Evolutionary conservation across 2,329 filamentous ascomycete genomes (phyloP).

Genomic region (Bipolaris victoriae): DNA sequence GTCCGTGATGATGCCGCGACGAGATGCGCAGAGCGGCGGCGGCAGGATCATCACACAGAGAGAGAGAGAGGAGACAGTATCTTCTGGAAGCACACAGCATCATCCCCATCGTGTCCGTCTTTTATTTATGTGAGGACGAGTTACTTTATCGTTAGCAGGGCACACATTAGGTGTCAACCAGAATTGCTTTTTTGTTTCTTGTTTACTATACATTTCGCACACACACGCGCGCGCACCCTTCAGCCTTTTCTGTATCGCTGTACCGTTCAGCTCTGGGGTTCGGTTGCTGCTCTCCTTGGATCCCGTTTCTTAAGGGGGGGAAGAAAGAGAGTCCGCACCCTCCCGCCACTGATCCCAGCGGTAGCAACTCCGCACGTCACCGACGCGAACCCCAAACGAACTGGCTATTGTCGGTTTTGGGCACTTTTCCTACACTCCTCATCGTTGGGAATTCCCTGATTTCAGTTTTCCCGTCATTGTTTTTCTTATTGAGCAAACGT

Average conservation of each 20-base stretch:
- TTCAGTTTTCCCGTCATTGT: too few species aligned
- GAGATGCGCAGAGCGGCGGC: background rate
- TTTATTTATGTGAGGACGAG: too few species aligned
- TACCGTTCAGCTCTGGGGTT: background rate
- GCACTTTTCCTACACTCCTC: too few species aligned
- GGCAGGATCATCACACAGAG: too few species aligned
- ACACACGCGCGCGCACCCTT: too few species aligned
- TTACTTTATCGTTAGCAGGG: too few species aligned
- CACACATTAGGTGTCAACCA: background rate
- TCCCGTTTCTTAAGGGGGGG: background rate
- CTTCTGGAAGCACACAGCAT: constrained; percentile 26
- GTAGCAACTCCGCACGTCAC: constrained; percentile 17
- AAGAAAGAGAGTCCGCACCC: constrained; percentile 11
- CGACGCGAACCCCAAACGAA: constrained; percentile 2
- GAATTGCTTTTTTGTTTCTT: background rate
- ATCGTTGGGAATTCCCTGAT: too few species aligned
- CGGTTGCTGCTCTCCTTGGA: background rate
- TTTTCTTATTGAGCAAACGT: background rate
- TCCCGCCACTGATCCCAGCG: constrained; percentile 9
- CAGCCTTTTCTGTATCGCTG: background rate
- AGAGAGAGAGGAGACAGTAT: constrained; percentile 14
- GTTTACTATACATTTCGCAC: background rate
- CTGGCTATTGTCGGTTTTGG: too few species aligned
- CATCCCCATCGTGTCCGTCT: too few species aligned
- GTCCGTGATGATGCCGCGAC: background rate